These are phyloP conservation scores for Pulveroboletus ravenelii DNA, from an alignment of 768 basidiomycete species.

Conservation along the genomic window DNA sequence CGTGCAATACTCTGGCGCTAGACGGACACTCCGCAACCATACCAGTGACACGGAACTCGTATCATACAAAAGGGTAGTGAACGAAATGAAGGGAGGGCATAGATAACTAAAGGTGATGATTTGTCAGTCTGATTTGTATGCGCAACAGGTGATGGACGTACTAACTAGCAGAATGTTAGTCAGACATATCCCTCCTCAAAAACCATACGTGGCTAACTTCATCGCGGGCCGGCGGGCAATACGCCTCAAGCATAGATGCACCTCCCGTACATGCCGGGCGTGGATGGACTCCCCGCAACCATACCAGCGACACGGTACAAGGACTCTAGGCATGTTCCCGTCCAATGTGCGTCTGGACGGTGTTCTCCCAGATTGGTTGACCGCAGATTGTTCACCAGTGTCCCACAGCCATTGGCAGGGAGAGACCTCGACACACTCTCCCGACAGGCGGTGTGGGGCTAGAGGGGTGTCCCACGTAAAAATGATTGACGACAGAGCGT, in stretches of 20 bases:
- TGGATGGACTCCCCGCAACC: neutral
- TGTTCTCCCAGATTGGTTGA: neutral
- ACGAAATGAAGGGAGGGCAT: neutral
- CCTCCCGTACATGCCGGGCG: slow-evolving; percentile 13
- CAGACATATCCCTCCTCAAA: neutral
- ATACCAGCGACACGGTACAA: slow-evolving; percentile 6
- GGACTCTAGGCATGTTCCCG: slow-evolving; percentile 1
- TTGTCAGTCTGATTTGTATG: neutral
- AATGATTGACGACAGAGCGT: neutral
- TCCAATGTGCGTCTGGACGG: too few species aligned
- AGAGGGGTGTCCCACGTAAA: neutral
- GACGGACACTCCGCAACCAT: too few species aligned
- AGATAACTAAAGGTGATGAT: neutral
- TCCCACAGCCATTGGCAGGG: neutral
- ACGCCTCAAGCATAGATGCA: slow-evolving; percentile 14
- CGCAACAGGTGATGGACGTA: neutral
- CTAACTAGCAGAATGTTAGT: neutral
- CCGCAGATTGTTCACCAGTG: neutral
- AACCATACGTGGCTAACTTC: neutral
- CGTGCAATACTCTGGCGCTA: too few species aligned
- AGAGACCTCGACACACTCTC: neutral
- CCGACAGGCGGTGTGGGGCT: neutral
- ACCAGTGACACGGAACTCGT: too few species aligned
- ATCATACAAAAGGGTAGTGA: slow-evolving; percentile 5
- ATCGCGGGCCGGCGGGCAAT: neutral